Evolutionary conservation across 495 filamentous ascomycete genomes (phyloP), one percentile per base, ranked within the genome.

Genomic region (Aspergillus heteromorphus): DNA sequence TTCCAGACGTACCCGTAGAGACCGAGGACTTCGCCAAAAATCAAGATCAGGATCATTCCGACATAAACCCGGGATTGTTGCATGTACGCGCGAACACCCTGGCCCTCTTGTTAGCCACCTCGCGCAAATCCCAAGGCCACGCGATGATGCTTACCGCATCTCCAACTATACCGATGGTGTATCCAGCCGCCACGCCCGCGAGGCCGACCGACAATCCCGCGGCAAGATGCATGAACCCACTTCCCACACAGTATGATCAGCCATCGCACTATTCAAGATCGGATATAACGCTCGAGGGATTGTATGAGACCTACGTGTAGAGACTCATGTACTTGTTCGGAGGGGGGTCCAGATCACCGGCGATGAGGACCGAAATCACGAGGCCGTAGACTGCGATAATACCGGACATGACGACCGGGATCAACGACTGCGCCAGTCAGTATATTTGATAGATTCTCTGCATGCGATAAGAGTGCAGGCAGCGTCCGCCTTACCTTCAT

Each of bases 331-430:
- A 72, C 48, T 80, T 66, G 2, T 64, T 61, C 38, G 79, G 75
- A 17, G 86, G 83, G 8, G 90, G 88, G 6, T 73, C 75, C 66
- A 97, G 80, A 61, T 92, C 88, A 61, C 86, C 84, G 14, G 91
- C 87, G 66, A 97, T 97, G 29, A 99, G 80, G 63, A 99, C 93
- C 16, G 92, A 84, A 58, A 99, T 89, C 58, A 99, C 93, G 42
- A 99, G 88, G 31, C 91, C 85, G 74, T 99, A 99, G 59, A 99
- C 95, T 31, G 93, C 93, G 61, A 99, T 91, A 66, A 99, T 99
- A 80, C 93, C 93, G 66, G 93, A 95, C 93, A 99, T 99, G 76
- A 99, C 89, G 58, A 97, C 92, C 51, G 92, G 93, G 64, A 95
- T 92, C 34, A 96, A 78, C 45, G 88, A 95, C 91, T 92, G 59